Percentiles rank a stretch among this genome's conserved stretches.
Evolutionary conservation across 371 early-diverging fungal genomes (phyloP).

Genomic region (Dichotomocladium elegans): DNA sequence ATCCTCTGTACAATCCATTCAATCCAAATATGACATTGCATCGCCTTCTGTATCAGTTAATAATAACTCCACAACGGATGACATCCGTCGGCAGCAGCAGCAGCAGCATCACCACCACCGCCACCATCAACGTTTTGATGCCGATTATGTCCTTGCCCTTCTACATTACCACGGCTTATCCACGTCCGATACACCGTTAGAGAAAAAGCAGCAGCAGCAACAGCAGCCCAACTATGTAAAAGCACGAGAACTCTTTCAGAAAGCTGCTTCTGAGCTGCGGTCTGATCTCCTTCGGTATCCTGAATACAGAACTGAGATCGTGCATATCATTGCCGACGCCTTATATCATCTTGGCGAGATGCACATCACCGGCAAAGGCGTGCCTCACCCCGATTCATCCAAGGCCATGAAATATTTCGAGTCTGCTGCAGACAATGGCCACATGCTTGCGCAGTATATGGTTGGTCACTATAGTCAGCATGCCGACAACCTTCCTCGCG

Average conservation of each 20-base stretch:
- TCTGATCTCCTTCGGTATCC: neutral
- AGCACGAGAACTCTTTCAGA: conserved; percentile 8
- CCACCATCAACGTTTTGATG: no score
- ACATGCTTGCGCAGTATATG: conserved; percentile 7
- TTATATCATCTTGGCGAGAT: conserved; percentile 9
- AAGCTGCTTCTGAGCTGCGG: conserved; percentile 1
- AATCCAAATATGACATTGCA: conserved; percentile 7
- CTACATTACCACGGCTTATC: no score
- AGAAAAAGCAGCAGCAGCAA: no score
- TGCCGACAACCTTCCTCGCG: neutral
- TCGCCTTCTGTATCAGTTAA: no score
- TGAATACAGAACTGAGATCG: neutral
- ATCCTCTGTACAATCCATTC: conserved; percentile 10
- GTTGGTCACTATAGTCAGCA: conserved; percentile 8
- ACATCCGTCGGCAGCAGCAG: neutral
- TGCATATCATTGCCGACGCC: neutral
- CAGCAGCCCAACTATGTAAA: conserved; percentile 1
- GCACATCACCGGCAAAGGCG: conserved; percentile 1
- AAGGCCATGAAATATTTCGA: conserved; percentile 4
- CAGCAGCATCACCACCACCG: neutral
- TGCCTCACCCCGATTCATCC: neutral
- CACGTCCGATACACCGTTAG: no score
- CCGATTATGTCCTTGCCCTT: no score
- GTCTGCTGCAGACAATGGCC: conserved; percentile 8
- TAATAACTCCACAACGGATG: neutral